Base-by-base conservation (phyloP, 2,329 filamentous ascomycete genomes). In the Penicillium sp. region DNA sequence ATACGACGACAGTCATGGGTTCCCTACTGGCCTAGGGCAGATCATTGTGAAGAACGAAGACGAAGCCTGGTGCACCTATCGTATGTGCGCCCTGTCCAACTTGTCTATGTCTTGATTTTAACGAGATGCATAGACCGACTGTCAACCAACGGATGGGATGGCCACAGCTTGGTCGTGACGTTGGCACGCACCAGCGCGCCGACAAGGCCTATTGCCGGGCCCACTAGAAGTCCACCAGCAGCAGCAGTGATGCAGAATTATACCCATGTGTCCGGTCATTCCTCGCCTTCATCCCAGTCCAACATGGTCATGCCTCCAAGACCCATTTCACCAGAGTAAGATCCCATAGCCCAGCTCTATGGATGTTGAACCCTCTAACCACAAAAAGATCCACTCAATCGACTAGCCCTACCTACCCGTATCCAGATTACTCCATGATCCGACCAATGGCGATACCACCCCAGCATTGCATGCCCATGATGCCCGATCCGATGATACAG, bases 21-120 rank as follows among this genome's bases (percentile, higher is more conserved):
- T 69, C 42, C 68, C 69, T 16, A 72, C 69, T 1, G 69, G 69
- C 11, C 51, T 72, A 2, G 69, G 69, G 2, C 69, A 72, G 52
- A 72, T 72, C 39, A 72, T 72, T 27, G 63, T 72, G 23, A 72
- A 72, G 27, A 70, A 71, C 37, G 68, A 71, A 52, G 69, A 72
- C 14, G 69, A 71, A 44, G 69, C 69, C 18, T 71, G 69, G 69
- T 58, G 68, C 18, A 72, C 69, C 27, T 72, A 70, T 47, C 65
- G 69, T 72, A 49, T 18, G 20, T 10, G 8, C 14, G 4, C 10
- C 29, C 6, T 20, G 7, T 3, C n/a, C 18, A 31, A 14, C 11
- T 27, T 11, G 16, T 28, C 13, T 10, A 13, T 36, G 3, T 46
- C 29, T 5, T 18, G 36, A 34, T n/a, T 29, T 50, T 63, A 47